Conservation (phyloP, 163 green algal species). For the Volvox carteri region DNA sequence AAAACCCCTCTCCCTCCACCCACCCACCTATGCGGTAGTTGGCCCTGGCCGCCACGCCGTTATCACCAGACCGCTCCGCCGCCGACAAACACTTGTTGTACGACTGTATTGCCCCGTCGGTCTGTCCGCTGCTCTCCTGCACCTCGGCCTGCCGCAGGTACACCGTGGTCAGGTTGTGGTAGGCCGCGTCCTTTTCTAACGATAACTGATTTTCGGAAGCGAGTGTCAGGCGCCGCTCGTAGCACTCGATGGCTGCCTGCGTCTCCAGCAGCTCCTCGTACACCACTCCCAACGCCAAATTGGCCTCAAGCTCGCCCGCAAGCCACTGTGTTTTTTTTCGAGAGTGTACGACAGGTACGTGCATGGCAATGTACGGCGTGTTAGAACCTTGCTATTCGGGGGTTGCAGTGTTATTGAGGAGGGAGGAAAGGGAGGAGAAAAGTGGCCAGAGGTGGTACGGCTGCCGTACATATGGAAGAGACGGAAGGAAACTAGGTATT, state of each 20-base stretch:
- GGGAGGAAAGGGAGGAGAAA: too few relatives aligned
- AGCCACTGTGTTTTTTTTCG: too few relatives aligned
- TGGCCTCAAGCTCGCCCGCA: slow-evolving; percentile 74
- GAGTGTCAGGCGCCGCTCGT: slow-evolving; percentile 75
- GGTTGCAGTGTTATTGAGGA: too few relatives aligned
- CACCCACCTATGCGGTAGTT: slow-evolving; percentile 66
- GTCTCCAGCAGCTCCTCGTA: slow-evolving; percentile 73
- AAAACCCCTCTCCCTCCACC: neutral
- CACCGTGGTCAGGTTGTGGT: slow-evolving; percentile 63
- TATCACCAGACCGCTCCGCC: slow-evolving; percentile 69
- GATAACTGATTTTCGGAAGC: slow-evolving; percentile 54
- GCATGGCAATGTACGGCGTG: too few relatives aligned
- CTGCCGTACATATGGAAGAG: too few relatives aligned
- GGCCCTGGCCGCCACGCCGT: slow-evolving; percentile 60
- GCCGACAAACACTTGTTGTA: slow-evolving; percentile 69
- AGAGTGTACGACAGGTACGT: too few relatives aligned
- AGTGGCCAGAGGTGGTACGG: too few relatives aligned
- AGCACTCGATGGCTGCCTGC: slow-evolving; percentile 67
- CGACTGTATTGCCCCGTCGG: slow-evolving; percentile 47
- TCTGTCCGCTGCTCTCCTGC: slow-evolving; percentile 56
- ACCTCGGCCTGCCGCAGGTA: slow-evolving; percentile 72
- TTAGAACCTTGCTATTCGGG: too few relatives aligned
- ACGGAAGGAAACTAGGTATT: too few relatives aligned
- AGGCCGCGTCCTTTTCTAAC: slow-evolving; percentile 61
- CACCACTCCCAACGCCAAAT: slow-evolving; percentile 75